Percentiles rank a stretch among this genome's conserved stretches.
Evolutionary conservation across 805 yeast genomes (phyloP).

Genomic region (Naumovozyma castellii): DNA sequence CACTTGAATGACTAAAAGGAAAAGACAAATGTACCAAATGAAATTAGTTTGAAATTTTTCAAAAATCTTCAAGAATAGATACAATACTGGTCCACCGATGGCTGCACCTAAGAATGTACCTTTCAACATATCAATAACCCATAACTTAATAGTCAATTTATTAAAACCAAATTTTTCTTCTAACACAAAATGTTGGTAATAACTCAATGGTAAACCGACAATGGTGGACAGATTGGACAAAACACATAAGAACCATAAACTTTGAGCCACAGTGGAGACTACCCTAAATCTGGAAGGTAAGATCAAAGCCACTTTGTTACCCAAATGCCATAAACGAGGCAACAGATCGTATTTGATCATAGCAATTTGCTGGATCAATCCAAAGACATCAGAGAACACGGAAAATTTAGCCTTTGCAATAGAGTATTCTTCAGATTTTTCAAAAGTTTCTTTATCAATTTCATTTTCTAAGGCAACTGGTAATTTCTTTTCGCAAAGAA

Average conservation of each 20-base stretch:
- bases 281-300: slow-evolving; percentile 27
- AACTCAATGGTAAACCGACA: slow-evolving; percentile 55
- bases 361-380: slow-evolving; percentile 46
- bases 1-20: slow-evolving; percentile 63
- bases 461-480: slow-evolving; percentile 64
- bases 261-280: slow-evolving; percentile 58
- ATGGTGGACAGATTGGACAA: slow-evolving; percentile 43
- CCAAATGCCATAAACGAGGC: slow-evolving; percentile 51
- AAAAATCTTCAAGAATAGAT: slow-evolving; percentile 71
- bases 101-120: slow-evolving; percentile 41
- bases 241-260: slow-evolving; percentile 52
- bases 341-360: slow-evolving; percentile 52
- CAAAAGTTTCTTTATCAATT: slow-evolving; percentile 63
- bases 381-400: slow-evolving; percentile 42
- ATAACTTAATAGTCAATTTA: slow-evolving; percentile 63
- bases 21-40: slow-evolving; percentile 67
- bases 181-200: slow-evolving; percentile 74
- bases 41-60: slow-evolving; percentile 72
- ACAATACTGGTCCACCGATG: slow-evolving; percentile 65
- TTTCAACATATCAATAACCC: slow-evolving; percentile 68
- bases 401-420: slow-evolving; percentile 68
- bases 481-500: slow-evolving; percentile 42
- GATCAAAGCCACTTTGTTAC: slow-evolving; percentile 32
- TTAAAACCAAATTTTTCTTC: slow-evolving; percentile 93
- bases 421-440: slow-evolving; percentile 69